A percentile compares a stretch with the other conserved stretches of the same genome.
Conservation (phyloP, 169 alveolate species). For the Condylostoma magnum region DNA sequence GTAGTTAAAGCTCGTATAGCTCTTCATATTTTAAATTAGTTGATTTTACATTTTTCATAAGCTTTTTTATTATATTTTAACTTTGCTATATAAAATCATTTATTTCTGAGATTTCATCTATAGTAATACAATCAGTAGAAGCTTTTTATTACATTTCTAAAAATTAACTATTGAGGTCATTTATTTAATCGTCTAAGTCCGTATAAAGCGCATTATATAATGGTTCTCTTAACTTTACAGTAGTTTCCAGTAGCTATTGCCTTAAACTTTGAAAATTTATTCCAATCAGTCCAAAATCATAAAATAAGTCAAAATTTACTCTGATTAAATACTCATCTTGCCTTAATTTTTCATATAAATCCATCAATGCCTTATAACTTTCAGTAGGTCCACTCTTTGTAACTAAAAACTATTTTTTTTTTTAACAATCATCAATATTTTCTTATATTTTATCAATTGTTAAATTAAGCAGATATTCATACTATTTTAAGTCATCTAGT, state of each 20-base stretch:
- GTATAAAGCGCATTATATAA: not conserved
- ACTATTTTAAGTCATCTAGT: not conserved
- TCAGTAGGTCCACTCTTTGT: not conserved
- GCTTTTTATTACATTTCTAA: not conserved
- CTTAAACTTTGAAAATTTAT: not conserved
- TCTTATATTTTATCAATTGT: not conserved
- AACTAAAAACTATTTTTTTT: too few species aligned
- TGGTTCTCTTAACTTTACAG: not conserved
- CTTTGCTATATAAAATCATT: not conserved
- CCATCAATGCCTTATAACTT: not conserved
- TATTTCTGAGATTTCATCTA: conserved; percentile 22
- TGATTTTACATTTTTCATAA: not conserved
- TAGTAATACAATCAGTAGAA: not conserved
- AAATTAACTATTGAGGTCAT: not conserved
- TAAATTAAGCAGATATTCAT: not conserved
- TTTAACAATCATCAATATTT: not conserved
- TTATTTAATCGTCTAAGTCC: conserved; percentile 4
- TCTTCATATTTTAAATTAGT: not conserved
- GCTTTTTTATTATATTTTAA: not conserved
- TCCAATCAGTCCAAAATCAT: conserved; percentile 7
- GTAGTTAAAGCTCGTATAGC: not conserved
- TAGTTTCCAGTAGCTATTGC: not conserved
- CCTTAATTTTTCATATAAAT: too few species aligned
- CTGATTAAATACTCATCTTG: too few species aligned
- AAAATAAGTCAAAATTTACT: not conserved